Base-by-base conservation (phyloP, 2,329 filamentous ascomycete species). In the Fusarium abutilonis region DNA sequence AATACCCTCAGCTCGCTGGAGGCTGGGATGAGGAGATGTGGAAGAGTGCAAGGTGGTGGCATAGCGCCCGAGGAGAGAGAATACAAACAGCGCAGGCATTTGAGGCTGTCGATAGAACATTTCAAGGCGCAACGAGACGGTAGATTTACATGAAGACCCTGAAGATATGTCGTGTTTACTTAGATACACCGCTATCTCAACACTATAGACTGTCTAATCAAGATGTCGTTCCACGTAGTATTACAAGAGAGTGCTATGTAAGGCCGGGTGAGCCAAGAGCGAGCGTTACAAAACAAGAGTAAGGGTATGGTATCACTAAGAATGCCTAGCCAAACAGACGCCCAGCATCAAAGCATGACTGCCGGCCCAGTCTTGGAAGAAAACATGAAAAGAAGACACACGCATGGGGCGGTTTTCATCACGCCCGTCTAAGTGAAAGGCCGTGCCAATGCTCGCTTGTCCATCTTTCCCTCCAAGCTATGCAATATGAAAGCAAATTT, bases 1-100 rank as follows among this genome's bases (percentile, higher is more conserved):
- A 81, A 60, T 80, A 77, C 59, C 72, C 68, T 45, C 60, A 63
- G 51, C 56, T 78, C 6, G 64, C 74, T 6, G 75, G 75, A 2
- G 75, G 73, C 3, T 75, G 71, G 62, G 71, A 78, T 6, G 76
- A 73, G 7, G 75, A 76, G 36, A 70, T 79, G 68, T 75, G 73
- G 72, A 74, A 60, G 42, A 63, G 67, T 9, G 57, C 67, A 7
- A 63, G 69, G 23, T 70, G 70, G 68, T 75, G 73, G 73, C 72
- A 75, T 42, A 50, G 36, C n/a, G 59, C 66, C 31, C 63, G 73
- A 7, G 68, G 66, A 3, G 65, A 72, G 54, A 66, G 60, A 28
- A 60, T 70, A 34, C 65, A 64, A 13, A 52, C 28, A 15, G 41
- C 62, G 7, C 46, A 60, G 51, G 46, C 47, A 60, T 11, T 52